phyloP scores from a whole-genome alignment of 1,284 basidiomycete species.

The Ceratobasidium sp. region DNA sequence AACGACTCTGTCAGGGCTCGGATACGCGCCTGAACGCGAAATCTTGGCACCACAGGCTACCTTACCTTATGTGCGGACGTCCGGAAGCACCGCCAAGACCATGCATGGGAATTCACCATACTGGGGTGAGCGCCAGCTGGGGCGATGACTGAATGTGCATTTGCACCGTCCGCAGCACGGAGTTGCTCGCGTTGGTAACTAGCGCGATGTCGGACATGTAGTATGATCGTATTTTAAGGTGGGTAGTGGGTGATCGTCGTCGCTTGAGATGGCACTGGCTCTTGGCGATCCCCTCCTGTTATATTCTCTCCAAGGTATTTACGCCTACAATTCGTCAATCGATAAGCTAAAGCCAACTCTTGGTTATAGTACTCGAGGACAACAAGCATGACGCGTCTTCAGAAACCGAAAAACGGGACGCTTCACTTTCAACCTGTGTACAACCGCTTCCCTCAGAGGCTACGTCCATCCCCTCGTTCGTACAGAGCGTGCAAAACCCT shows the following conservation, averaged over 20 bases:
- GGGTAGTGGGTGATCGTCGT: neutral
- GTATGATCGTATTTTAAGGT: neutral
- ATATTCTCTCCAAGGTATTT: conserved; percentile 29
- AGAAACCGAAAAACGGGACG: neutral
- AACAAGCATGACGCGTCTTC: neutral
- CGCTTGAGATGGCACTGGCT: conserved; percentile 15
- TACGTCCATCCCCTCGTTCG: conserved; percentile 1
- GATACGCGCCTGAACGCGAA: conserved; percentile 27
- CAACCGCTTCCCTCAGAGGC: conserved; percentile 6
- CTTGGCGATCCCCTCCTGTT: conserved; percentile 11
- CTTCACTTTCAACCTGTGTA: neutral
- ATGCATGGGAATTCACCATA: conserved; percentile 17
- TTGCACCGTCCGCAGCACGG: conserved; percentile 6
- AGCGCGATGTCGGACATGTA: neutral
- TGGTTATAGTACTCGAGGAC: neutral
- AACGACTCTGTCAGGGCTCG: neutral
- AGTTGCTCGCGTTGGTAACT: neutral
- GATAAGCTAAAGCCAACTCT: neutral
- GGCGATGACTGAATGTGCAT: conserved; percentile 12
- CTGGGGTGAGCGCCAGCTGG: conserved; percentile 4
- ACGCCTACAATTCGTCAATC: neutral
- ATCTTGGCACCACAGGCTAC: conserved; percentile 14
- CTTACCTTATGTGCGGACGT: conserved; percentile 2
- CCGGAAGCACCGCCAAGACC: conserved; percentile 39
- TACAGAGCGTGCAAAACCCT: neutral